These are phyloP conservation scores for Dactylorhiza incarnata DNA, from an alignment of 106 monocot genomes.

Conservation along the genomic window DNA sequence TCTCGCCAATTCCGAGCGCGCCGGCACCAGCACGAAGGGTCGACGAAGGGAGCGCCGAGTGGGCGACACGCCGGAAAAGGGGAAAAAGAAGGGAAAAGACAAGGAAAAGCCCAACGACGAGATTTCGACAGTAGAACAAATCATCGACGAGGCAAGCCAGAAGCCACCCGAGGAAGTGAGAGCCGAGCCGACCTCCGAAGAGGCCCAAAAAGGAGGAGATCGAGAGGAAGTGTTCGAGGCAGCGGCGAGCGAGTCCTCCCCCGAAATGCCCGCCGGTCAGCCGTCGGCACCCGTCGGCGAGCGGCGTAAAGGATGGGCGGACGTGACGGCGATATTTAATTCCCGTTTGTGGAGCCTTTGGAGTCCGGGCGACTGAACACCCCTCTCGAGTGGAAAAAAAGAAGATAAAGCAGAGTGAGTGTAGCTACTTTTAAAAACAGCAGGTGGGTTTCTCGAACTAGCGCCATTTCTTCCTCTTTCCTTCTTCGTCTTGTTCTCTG, in stretches of 20 bases:
- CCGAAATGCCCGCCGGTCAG: neutral
- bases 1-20: slow-evolving; percentile 24
- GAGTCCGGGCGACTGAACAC: slow-evolving; percentile 18
- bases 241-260: neutral
- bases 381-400: neutral
- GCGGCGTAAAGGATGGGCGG: slow-evolving; percentile 31
- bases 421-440: too few species aligned
- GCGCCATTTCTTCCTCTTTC: too few species aligned
- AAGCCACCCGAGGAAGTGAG: too few species aligned
- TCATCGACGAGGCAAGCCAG: neutral
- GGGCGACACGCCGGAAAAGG: neutral
- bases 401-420: neutral
- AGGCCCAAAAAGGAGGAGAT: neutral
- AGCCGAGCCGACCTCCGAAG: too few species aligned
- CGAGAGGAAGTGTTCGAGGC: slow-evolving; percentile 2
- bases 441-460: too few species aligned
- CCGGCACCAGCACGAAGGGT: neutral
- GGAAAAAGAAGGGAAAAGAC: slow-evolving; percentile 1
- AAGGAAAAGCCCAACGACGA: neutral
- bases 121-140: neutral
- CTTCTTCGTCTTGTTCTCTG: too few species aligned
- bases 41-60: slow-evolving; percentile 1
- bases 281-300: slow-evolving; percentile 12
- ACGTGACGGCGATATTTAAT: slow-evolving; percentile 31
- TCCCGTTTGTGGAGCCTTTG: slow-evolving; percentile 44